Conservation (phyloP, 352 stramenopile genomes). For the Phytophthora fragariae region DNA sequence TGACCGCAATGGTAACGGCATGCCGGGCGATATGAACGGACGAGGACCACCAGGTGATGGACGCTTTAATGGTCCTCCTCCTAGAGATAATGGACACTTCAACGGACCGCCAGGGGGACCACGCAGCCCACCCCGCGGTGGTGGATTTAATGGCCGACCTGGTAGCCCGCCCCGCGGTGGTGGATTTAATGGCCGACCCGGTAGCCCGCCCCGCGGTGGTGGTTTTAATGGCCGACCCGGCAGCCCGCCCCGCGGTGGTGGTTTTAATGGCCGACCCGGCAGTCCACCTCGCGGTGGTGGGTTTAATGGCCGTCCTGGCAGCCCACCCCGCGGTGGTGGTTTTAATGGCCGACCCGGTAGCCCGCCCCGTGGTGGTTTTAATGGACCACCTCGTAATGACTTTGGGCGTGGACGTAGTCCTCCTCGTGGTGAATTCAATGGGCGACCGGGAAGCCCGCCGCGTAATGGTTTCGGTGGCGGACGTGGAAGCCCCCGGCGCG, state of each 20-base stretch:
- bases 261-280: conserved; percentile 6
- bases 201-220: conserved; percentile 17
- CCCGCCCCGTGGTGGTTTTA: too few species aligned
- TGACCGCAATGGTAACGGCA: conserved; percentile 39
- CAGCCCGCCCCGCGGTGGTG: conserved; percentile 15
- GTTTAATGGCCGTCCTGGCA: conserved; percentile 12
- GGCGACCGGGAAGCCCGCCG: too few species aligned
- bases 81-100: conserved; percentile 28
- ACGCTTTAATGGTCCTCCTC: conserved; percentile 32
- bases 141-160: neutral
- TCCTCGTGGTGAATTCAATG: too few species aligned
- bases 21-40: conserved; percentile 38
- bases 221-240: conserved; percentile 22
- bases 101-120: conserved; percentile 16
- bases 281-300: conserved; percentile 14
- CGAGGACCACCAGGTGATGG: conserved; percentile 35
- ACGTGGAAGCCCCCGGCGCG: conserved; percentile 20
- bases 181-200: conserved; percentile 4
- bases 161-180: conserved; percentile 16
- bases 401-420: too few species aligned
- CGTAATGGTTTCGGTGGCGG: neutral
- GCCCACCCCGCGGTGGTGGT: conserved; percentile 1
- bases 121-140: neutral
- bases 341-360: conserved; percentile 7
- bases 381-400: too few species aligned